Evolutionary conservation across 257 asterid species (phyloP).

Genomic region (Scutellaria baicalensis): DNA sequence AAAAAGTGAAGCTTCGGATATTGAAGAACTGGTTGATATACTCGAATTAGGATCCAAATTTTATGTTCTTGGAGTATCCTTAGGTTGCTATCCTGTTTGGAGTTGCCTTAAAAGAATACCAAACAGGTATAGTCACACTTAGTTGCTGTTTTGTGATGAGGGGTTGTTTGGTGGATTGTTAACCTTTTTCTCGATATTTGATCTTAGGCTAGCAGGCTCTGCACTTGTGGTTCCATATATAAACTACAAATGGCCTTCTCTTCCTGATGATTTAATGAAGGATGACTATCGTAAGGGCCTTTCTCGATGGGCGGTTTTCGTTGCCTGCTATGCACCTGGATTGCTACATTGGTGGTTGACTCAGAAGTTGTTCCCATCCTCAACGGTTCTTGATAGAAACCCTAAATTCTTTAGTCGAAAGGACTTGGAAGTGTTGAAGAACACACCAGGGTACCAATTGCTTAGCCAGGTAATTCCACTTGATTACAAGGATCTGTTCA

Average conservation of each 20-base stretch:
- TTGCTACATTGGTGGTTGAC: constrained; percentile 83
- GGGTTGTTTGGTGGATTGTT: not conserved
- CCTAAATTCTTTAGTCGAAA: constrained; percentile 58
- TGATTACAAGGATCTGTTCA: not conserved
- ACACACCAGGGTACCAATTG: constrained; percentile 78
- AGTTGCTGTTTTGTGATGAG: not conserved
- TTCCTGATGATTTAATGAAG: constrained; percentile 56
- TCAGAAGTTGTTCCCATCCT: constrained; percentile 82
- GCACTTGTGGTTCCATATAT: constrained; percentile 76
- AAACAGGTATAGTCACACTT: constrained; percentile 34
- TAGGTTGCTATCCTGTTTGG: constrained; percentile 81
- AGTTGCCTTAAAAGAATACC: constrained; percentile 76
- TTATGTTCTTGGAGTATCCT: constrained; percentile 65
- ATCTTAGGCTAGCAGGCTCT: constrained; percentile 72
- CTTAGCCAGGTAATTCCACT: constrained; percentile 51
- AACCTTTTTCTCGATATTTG: not conserved
- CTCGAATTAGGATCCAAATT: constrained; percentile 62
- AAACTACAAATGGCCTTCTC: constrained; percentile 81
- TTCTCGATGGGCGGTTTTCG: constrained; percentile 40
- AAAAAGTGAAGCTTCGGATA: constrained; percentile 78
- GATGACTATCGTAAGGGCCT: constrained; percentile 76
- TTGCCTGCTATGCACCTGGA: constrained; percentile 51
- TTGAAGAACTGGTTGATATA: constrained; percentile 81
- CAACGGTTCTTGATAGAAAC: constrained; percentile 69
- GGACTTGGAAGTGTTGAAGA: constrained; percentile 72